A percentile compares a stretch with the other conserved stretches of the same genome.
phyloP scores from a whole-genome alignment of 78 protist genomes.

The Speleostelium caveatum region DNA sequence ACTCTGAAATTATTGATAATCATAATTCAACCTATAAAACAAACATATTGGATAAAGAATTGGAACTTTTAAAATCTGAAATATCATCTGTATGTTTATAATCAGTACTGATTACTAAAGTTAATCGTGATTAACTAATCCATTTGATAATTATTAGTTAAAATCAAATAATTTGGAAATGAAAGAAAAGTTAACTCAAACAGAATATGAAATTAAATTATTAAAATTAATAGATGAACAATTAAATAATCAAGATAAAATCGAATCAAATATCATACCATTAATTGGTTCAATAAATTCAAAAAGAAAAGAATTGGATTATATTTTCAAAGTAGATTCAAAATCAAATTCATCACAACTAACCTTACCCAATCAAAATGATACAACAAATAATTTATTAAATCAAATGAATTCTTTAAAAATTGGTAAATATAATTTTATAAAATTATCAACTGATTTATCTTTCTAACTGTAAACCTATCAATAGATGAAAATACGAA shows the following conservation, averaged over 20 bases:
- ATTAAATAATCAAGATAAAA: no score
- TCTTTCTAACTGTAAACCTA: no score
- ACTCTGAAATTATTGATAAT: neutral
- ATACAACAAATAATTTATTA: no score
- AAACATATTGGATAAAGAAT: neutral
- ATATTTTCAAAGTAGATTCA: neutral
- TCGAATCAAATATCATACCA: neutral
- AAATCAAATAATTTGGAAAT: neutral
- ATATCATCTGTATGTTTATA: neutral
- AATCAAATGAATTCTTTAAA: no score
- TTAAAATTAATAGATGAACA: neutral
- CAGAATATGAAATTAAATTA: neutral
- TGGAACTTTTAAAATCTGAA: neutral
- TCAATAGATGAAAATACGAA: no score
- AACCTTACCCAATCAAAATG: no score
- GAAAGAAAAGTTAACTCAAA: neutral
- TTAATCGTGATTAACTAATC: no score
- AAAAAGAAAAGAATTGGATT: neutral
- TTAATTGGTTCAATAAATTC: neutral
- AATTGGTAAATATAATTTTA: no score
- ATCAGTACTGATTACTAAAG: neutral
- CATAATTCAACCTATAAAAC: neutral
- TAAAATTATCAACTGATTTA: no score
- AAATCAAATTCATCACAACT: neutral
- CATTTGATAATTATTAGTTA: neutral